Base-by-base conservation (phyloP, 75 land plant species). In the Cupressus sempervirens region DNA sequence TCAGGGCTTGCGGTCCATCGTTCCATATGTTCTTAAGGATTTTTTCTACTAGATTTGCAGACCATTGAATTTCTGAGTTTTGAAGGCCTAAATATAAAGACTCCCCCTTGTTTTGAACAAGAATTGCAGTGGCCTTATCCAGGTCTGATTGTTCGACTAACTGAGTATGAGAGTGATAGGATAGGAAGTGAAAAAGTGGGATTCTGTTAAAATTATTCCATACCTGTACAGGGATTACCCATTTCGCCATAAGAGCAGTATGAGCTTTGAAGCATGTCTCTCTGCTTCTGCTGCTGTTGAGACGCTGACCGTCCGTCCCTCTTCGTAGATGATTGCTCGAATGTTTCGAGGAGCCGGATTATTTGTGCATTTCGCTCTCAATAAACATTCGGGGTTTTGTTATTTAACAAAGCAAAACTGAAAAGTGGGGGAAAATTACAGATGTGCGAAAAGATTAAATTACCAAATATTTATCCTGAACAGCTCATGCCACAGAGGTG, bases 21-120 rank as follows among this genome's bases (percentile, higher is more conserved):
- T 90, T 89, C 91, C 92, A 93, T 26, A 93, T 88, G 84, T 56
- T 86, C 72, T 93, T 93, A 80, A 92, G 89, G 83, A 86, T 81
- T 82, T 82, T 82, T 82, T 82, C 83, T 34, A 54, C 83, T 53
- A 82, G 26, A 43, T 36, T 79, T 23, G 81, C 30, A 43, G 81
- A 79, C 81, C 81, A 79, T 43, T 45, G 81, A 23, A 79, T 79
- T 79, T 40, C 81, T 11, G 81, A 79, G 14, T 13, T 38, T 79
- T 79, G 30, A 8, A 79, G 50, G 0, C 30, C 81, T 45, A 14
- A 45, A 45, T 43, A 79, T 29, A 79, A 12, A 26, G 48, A 79
- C 15, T 45, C 14, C 43, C 81, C 81, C 46, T 79, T 79, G 50
- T 79, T 79, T 79, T 79, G 48, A n/a, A 41, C 45, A 12, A 79